phyloP scores from a whole-genome alignment of 257 asterid genomes.

The Nicotiana obtusifolia region DNA sequence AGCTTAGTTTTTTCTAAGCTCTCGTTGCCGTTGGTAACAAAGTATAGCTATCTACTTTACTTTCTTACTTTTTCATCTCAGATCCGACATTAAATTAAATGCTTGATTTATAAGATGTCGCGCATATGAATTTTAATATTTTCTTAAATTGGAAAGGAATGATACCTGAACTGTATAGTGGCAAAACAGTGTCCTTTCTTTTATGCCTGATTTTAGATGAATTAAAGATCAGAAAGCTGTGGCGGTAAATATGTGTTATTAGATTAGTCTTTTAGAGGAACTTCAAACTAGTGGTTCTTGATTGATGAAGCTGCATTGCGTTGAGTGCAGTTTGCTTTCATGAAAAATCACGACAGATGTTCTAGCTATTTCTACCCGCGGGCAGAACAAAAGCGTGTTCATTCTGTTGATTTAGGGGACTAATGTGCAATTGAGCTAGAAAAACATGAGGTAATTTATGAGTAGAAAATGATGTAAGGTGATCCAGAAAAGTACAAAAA shows the following conservation, averaged over 20 bases:
- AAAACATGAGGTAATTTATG: neutral
- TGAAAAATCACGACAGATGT: neutral
- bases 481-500: neutral
- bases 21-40: neutral
- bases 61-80: neutral
- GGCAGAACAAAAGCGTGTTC: too few species aligned
- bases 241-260: neutral
- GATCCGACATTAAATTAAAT: conserved; percentile 1
- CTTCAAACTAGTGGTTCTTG: neutral
- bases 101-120: neutral
- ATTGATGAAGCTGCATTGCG: neutral
- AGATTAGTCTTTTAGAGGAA: neutral
- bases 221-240: neutral
- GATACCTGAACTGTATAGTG: neutral
- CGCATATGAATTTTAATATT: neutral
- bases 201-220: neutral
- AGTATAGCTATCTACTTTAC: neutral
- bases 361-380: neutral
- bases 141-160: neutral
- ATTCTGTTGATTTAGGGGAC: neutral
- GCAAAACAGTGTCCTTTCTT: neutral
- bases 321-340: neutral
- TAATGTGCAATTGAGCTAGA: neutral
- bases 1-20: neutral
- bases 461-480: neutral